Evolutionary conservation across 2,329 filamentous ascomycete genomes (phyloP), one percentile per base, ranked within the genome.

Genomic region (Ophiostoma montium): DNA sequence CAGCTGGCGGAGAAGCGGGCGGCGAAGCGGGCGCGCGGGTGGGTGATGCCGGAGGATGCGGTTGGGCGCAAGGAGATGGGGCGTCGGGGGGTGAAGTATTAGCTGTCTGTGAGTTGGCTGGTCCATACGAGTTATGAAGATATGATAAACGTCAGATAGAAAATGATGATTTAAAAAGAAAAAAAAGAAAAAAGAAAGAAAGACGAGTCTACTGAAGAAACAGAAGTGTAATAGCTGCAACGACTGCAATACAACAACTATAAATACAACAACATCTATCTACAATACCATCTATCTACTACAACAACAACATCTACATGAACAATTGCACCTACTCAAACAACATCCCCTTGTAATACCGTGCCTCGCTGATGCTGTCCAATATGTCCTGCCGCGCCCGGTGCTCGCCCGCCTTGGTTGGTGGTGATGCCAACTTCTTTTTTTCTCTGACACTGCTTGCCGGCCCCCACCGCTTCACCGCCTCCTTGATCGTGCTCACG

Each of bases 351-450:
- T 77, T 78, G 65, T 95, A 96, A 62, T 84, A 95, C 59, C 70
- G 78, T 49, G 90, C 90, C 69, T 98, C 92, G 50, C 76, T 82
- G 54, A 98, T 95, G 65, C 90, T 96, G 69, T 98, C 92, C 53
- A 95, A 65, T 51, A 98, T 95, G 64, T 98, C 92, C 49, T 86
- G 80, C 58, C 76, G 80, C 0, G 92, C 92, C 64, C 90, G 78
- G 67, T 98, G 92, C 47, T 80, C 68, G 35, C 76, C 78, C 61
- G 75, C 76, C 70, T 96, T 96, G 54, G 61, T 65, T 16, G 48
- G 32, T 1, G 49, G 31, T 9, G 30, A 3, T 3, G 2, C 13
- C 10, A n/a, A n/a, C 30, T 15, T 13, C 45, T 16, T 13, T 45
- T 8, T 38, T 44, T 2, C 27, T 6, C 10, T 6, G 35, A 6